Base-by-base conservation (phyloP, 1,139 yeast species). In the Geotrichum phurueaensis region DNA sequence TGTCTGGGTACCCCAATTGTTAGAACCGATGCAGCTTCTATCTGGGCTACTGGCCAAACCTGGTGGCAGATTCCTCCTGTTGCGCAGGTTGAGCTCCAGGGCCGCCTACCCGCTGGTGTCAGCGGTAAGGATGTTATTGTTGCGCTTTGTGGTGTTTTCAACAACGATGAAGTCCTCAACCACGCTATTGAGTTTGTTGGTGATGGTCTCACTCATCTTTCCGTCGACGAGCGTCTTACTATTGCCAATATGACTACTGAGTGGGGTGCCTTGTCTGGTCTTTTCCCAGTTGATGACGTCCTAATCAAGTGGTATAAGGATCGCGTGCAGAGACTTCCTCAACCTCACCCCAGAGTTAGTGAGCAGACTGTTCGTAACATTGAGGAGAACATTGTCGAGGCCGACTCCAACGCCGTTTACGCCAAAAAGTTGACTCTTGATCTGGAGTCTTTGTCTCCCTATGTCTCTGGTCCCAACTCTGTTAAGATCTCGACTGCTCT, bases 51-150 rank as follows among this genome's bases (percentile, higher is more conserved):
- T 0, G 98, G 98, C 53, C 96, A 90, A 77, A 95, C 99, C 3
- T 94, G 99, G 99, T 94, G 99, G 99, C 99, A 95, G 83, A 89
- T 94, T 62, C 99, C 99, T 3, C 99, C 99, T 1, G 98, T 94
- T 25, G 99, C 99, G 51, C 85, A 86, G 71, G 98, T 94, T 13
- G 96, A 89, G 74, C 81, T 94, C 62, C 80, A 82, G 66, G 97
- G 97, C 52, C 76, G 82, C 66, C 81, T 94, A 63, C 96, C 95
- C 23, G 77, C 81, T 60, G 97, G 97, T 25, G 92, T 89, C 20
- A 85, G 96, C 9, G 99, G 99, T 66, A 94, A 94, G 75, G 99
- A 94, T 76, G 95, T 95, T 58, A 95, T 94, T 72, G 96, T 95
- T 33, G 94, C 98, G 0, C 81, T 94, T 58, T 94, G 99, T 79